Evolutionary conservation across 2,329 filamentous ascomycete genomes (phyloP).

Genomic region (Ceratocystis diversiconidia): DNA sequence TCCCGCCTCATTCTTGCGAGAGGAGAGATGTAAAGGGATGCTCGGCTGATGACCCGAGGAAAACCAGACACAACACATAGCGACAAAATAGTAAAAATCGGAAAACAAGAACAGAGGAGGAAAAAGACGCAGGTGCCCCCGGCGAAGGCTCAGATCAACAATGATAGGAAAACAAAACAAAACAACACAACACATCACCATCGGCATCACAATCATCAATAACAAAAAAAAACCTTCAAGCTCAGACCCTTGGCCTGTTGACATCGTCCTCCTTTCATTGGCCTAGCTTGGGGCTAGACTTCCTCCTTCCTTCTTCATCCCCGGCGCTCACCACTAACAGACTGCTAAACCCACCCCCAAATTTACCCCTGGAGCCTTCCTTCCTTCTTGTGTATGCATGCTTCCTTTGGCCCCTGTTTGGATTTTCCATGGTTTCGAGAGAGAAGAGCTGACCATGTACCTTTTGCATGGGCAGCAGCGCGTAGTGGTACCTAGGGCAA

Average conservation of each 20-base stretch:
- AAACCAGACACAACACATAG: background rate
- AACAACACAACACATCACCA: background rate
- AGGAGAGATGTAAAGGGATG: background rate
- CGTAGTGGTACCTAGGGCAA: background rate
- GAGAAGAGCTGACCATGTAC: background rate
- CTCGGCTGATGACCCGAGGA: background rate
- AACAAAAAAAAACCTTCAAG: background rate
- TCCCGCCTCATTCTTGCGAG: background rate
- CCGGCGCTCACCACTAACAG: background rate
- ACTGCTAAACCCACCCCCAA: background rate
- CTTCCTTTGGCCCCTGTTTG: slow-evolving; percentile 1
- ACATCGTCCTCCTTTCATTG: background rate
- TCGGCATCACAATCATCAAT: background rate
- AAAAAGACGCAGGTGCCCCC: too few relatives aligned
- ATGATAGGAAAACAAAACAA: background rate
- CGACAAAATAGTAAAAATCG: background rate
- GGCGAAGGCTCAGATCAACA: too few relatives aligned
- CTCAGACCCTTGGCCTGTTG: background rate
- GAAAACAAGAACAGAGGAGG: background rate
- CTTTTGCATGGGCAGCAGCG: background rate
- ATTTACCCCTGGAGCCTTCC: slow-evolving; percentile 3
- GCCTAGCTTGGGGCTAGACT: background rate
- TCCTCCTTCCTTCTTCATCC: too few relatives aligned
- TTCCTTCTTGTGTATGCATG: background rate
- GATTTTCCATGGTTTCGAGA: background rate